These are phyloP conservation scores for Hemisphaericaspora subhashii DNA, from an alignment of 1,139 yeast genomes.

Conservation along the genomic window DNA sequence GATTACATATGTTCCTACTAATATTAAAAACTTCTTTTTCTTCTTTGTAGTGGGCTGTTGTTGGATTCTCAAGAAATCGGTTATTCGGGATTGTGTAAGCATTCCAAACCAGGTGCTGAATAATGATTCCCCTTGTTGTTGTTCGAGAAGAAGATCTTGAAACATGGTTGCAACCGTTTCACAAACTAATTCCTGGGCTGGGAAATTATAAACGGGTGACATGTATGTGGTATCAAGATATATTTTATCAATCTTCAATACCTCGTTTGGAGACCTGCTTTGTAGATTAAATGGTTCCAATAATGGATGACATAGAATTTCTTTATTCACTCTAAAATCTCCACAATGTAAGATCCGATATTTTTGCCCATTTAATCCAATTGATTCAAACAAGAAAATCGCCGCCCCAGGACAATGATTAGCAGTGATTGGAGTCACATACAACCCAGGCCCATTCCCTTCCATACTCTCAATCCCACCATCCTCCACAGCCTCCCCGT, in stretches of 20 bases:
- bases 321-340: conserved; percentile 72
- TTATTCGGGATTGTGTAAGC: conserved; percentile 39
- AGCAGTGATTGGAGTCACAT: conserved; percentile 72
- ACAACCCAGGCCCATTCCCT: conserved; percentile 41
- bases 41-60: conserved; percentile 9
- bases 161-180: conserved; percentile 57
- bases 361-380: conserved; percentile 22
- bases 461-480: conserved; percentile 17
- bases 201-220: conserved; percentile 72
- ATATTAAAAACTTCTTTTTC: conserved; percentile 51
- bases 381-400: conserved; percentile 68
- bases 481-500: conserved; percentile 12
- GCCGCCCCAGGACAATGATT: conserved; percentile 97
- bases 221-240: conserved; percentile 90
- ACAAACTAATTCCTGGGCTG: conserved; percentile 72
- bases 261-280: conserved; percentile 5
- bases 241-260: conserved; percentile 43
- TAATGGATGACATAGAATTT: conserved; percentile 39
- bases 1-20: conserved; percentile 88
- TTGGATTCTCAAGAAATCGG: conserved; percentile 43
- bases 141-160: conserved; percentile 29
- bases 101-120: conserved; percentile 41
- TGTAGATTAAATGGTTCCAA: conserved; percentile 32
- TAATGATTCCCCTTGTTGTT: conserved; percentile 16
- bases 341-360: conserved; percentile 76